Evolutionary conservation across 257 asterid species (phyloP).

Genomic region (Solanum tarapatanum): DNA sequence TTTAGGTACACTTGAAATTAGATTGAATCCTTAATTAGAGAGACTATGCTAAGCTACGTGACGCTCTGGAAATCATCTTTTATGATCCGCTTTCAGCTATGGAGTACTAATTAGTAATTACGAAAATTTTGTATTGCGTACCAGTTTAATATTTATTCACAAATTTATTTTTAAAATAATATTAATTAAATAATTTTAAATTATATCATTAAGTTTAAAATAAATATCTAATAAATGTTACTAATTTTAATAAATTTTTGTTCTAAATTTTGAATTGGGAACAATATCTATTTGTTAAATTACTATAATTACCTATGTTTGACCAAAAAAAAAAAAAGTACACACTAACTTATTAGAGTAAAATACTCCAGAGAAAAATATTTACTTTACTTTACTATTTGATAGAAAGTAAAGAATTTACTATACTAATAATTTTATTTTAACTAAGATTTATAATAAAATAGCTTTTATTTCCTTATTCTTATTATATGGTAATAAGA

Average conservation of each 20-base stretch:
- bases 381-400: no score
- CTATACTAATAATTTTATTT: not conserved
- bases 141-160: not conserved
- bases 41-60: not conserved
- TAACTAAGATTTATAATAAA: not conserved
- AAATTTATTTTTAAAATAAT: no score
- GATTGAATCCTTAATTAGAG: not conserved
- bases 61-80: no score
- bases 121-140: no score
- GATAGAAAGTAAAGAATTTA: not conserved
- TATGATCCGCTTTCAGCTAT: no score
- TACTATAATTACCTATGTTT: not conserved
- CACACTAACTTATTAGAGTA: not conserved
- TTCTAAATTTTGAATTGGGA: not conserved
- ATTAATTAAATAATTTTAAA: no score
- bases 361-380: not conserved
- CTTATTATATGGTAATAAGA: not conserved
- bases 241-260: no score
- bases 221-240: no score
- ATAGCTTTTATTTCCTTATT: not conserved
- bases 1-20: fast-evolving
- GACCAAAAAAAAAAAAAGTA: not conserved
- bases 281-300: not conserved
- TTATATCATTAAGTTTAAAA: not conserved
- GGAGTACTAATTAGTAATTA: no score